A percentile compares a stretch with the other conserved stretches of the same genome.
These are phyloP conservation scores for Lentinula raphanica DNA, from an alignment of 768 basidiomycete species.

Conservation along the genomic window DNA sequence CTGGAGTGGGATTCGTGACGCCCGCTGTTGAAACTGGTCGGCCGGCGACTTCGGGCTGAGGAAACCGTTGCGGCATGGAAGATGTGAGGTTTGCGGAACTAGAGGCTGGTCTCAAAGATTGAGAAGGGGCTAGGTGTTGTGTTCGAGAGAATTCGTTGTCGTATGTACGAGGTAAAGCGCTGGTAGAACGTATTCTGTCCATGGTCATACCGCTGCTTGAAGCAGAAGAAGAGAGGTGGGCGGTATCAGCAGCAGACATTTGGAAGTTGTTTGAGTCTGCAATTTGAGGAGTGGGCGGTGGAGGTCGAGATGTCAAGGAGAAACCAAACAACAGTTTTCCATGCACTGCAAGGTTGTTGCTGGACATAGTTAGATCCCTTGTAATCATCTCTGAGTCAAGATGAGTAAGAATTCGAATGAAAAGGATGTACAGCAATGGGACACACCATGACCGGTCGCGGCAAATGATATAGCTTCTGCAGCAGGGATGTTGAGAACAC, in stretches of 20 bases:
- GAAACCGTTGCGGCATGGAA: constrained; percentile 5
- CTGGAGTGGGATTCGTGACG: constrained; percentile 17
- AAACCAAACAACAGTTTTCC: constrained; percentile 75
- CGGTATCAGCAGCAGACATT: constrained; percentile 9
- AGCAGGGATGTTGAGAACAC: constrained; percentile 51
- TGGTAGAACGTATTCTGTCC: constrained; percentile 3
- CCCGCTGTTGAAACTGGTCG: constrained; percentile 12
- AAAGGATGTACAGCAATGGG: constrained; percentile 11
- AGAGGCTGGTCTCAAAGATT: constrained; percentile 23
- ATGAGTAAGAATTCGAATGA: constrained; percentile 11
- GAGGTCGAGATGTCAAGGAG: constrained; percentile 33
- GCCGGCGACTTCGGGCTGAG: constrained; percentile 3
- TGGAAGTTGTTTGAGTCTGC: constrained; percentile 13
- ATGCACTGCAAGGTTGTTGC: constrained; percentile 74
- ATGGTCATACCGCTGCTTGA: background rate
- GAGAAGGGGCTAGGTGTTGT: constrained; percentile 10
- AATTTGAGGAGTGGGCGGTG: constrained; percentile 16
- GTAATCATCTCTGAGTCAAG: constrained; percentile 56
- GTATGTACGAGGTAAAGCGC: background rate
- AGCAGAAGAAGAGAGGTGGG: constrained; percentile 5
- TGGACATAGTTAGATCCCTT: constrained; percentile 67
- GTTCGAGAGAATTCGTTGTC: constrained; percentile 11
- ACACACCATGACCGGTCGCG: constrained; percentile 39
- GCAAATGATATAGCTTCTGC: constrained; percentile 49
- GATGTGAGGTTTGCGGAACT: constrained; percentile 13